Base-by-base conservation (phyloP, 331 rosid genomes). In the Quercus tomentella region DNA sequence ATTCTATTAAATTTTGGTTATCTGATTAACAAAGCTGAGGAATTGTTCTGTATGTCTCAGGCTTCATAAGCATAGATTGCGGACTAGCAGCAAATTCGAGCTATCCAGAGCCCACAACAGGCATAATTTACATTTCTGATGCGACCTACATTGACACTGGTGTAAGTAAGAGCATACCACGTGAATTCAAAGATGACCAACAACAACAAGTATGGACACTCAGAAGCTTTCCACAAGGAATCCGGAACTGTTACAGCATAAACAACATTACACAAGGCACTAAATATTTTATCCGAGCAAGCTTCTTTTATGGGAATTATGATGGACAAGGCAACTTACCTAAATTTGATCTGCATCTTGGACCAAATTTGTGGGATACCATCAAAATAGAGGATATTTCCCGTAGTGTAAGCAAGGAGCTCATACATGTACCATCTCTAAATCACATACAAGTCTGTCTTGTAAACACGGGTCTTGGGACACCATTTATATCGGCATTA, bases 141-240 rank as follows among this genome's bases (percentile, higher is more conserved):
- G 81, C 80, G 2, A 20, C 78, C 5, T 88, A 79, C 85, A 80
- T 83, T 6, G 61, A 75, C 45, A 65, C 81, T 4, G 94, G 94
- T 1, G 72, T 20, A 1, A 77, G 80, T n/a, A 79, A 75, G 56
- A 84, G 61, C 22, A 28, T 91, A 11, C 20, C 26, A 2, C 16
- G 80, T 0, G 55, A 75, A 49, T 75, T 70, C 14, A 61, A 18
- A 68, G 52, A 52, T 5, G 43, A 31, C 17, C 14, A 7, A 6
- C 84, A 63, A 54, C 81, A 70, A 4, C 84, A 85, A 3, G 33
- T 17, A 6, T 58, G 45, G 8, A 26, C 28, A 23, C 52, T 89
- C 23, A 82, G 92, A 26, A 89, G 91, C 60, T 91, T 91, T 70
- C 92, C 97, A 12, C 65, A 10, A 17, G 92, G 92, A 16, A 26